Evolutionary conservation across 2,329 filamentous ascomycete genomes (phyloP).

Genomic region (Epichloe coenophiala): DNA sequence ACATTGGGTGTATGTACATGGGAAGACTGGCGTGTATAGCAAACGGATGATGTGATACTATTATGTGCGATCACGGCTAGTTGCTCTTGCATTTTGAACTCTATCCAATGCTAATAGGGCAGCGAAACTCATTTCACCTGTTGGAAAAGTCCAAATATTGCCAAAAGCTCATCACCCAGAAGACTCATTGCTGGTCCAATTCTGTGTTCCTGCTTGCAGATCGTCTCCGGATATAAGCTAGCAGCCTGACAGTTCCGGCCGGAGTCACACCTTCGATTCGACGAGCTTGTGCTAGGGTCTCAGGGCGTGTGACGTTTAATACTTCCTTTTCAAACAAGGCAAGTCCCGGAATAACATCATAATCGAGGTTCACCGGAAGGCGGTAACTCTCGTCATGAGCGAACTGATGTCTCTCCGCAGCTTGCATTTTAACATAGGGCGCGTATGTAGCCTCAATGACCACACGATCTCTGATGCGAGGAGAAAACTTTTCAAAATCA

Average conservation of each 20-base stretch:
- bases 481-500: constrained; percentile 37
- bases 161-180: neutral
- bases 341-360: constrained; percentile 57
- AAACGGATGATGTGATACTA: neutral
- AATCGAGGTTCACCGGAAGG: constrained; percentile 65
- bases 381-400: constrained; percentile 61
- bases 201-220: neutral
- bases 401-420: constrained; percentile 50
- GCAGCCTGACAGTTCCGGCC: constrained; percentile 43
- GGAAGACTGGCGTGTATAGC: neutral
- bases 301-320: constrained; percentile 57
- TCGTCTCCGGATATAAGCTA: constrained; percentile 43
- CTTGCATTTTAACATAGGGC: constrained; percentile 69
- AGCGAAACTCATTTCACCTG: neutral
- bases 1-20: neutral
- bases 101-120: neutral
- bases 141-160: neutral
- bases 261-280: constrained; percentile 70
- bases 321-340: constrained; percentile 66
- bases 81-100: neutral
- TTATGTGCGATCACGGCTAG: neutral
- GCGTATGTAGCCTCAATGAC: constrained; percentile 75
- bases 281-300: constrained; percentile 78
- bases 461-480: constrained; percentile 53
- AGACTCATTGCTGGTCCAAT: neutral